Base-by-base conservation (phyloP, 306 rosid species). In the Luffa acutangula region DNA sequence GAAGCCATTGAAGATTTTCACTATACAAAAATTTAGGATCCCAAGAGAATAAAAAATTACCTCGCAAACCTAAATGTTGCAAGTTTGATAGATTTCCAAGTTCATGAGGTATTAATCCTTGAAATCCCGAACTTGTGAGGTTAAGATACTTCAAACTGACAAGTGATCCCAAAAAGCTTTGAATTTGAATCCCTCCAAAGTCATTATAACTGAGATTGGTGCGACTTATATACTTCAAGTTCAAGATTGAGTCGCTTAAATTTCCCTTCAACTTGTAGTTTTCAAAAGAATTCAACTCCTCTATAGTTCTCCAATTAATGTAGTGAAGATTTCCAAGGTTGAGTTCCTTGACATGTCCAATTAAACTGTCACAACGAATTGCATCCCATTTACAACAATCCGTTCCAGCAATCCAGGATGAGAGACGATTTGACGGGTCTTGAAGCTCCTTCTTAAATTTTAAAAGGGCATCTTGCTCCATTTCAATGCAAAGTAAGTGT, bases 51-150 rank as follows among this genome's bases (percentile, higher is more conserved):
- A 0, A 4, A 20, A 2, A 17, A n/a, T 1, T 0, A 71, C 72
- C 70, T 60, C 49, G 20, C 7, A 83, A 33, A 17, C 13, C 25
- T 11, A 80, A 74, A 15, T 2, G 7, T 8, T 8, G 46, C 42
- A 81, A 51, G 34, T 10, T 54, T 0, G 87, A 78, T 42, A 81
- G 81, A 41, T 78, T 81, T 12, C 85, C 85, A 0, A 84, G 31
- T 18, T 81, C 81, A 42, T 63, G 49, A 5, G 81, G 85, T 2
- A 78, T 56, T 9, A 4, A 2, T 31, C 87, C 83, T 0, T 4
- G 10, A 9, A 79, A 79, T 4, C 42, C n/a, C 0, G 80, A 31
- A 6, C 4, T 0, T 5, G 75, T 7, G 13, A 81, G 78, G 57
- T 78, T 11, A 25, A 25, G 31, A 25, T 25, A 25, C 31, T 25